Conservation (phyloP, 805 yeast genomes). For the Priceomyces castillae region DNA sequence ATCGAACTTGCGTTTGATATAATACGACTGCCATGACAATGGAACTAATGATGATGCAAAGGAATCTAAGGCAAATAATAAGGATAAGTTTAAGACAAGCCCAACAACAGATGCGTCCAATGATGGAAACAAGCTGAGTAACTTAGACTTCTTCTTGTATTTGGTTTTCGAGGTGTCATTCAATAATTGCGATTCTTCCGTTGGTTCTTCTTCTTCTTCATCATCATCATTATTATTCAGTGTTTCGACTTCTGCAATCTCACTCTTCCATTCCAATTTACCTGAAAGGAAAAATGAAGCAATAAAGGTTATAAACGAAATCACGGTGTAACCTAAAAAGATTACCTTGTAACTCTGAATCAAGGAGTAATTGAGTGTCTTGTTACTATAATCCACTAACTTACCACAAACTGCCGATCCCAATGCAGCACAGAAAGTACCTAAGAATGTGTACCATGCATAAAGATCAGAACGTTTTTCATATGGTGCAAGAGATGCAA, state of each 20-base stretch:
- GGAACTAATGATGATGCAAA: conserved; percentile 45
- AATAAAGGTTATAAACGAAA: conserved; percentile 18
- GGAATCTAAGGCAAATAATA: conserved; percentile 42
- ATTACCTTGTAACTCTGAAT: conserved; percentile 28
- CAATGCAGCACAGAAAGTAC: conserved; percentile 44
- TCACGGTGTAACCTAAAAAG: conserved; percentile 23
- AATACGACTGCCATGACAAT: conserved; percentile 46
- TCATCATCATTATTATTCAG: neutral
- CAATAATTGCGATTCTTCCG: conserved; percentile 18
- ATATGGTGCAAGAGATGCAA: conserved; percentile 45
- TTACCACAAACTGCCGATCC: conserved; percentile 45
- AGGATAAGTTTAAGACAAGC: conserved; percentile 31
- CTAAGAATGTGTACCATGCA: conserved; percentile 56
- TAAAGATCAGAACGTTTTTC: conserved; percentile 50
- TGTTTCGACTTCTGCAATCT: conserved; percentile 5
- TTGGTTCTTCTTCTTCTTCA: conserved; percentile 4
- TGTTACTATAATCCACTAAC: conserved; percentile 16
- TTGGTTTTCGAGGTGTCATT: neutral
- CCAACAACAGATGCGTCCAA: conserved; percentile 17
- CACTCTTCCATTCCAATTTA: conserved; percentile 16
- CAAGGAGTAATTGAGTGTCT: conserved; percentile 15
- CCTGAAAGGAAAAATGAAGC: conserved; percentile 16
- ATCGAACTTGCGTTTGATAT: conserved; percentile 36
- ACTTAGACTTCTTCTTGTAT: conserved; percentile 4
- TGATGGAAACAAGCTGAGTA: conserved; percentile 17